Conservation (phyloP, 176 grass and related monocot species). For the Zoysia pacifica region DNA sequence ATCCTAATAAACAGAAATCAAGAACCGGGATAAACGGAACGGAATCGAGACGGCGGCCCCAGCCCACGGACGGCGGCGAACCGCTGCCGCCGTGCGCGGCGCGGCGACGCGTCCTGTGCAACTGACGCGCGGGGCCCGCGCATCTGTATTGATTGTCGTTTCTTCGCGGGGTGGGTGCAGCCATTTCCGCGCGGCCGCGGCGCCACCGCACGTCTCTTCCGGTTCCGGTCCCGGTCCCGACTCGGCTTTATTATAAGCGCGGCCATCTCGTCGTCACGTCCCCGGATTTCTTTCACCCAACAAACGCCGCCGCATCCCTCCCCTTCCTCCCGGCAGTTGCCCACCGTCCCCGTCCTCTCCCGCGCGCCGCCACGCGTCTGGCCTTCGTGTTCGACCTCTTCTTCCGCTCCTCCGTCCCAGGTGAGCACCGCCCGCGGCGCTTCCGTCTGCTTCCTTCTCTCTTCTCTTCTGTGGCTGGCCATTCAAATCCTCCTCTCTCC, state of each 20-base stretch:
- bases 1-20: too few species aligned
- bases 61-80: conserved; percentile 57
- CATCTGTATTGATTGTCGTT: background rate
- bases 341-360: background rate
- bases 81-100: conserved; percentile 47
- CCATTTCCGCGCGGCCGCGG: background rate
- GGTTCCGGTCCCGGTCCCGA: too few species aligned
- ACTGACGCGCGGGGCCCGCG: background rate
- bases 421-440: background rate
- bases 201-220: conserved; percentile 23
- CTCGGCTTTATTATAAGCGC: conserved; percentile 6
- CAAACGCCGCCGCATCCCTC: background rate
- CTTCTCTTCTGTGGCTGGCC: background rate
- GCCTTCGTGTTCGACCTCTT: background rate
- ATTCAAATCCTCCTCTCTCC: background rate
- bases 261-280: background rate
- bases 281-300: background rate
- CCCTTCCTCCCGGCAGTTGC: background rate
- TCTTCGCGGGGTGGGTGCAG: background rate
- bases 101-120: conserved; percentile 2
- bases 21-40: background rate
- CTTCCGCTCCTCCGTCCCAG: conserved; percentile 10
- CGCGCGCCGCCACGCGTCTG: background rate
- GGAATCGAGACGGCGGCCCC: conserved; percentile 7
- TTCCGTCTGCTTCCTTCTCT: background rate